Evolutionary conservation across 208 protist genomes (phyloP), one percentile per base, ranked within the genome.

Genomic region (Leishmania amazonensis): DNA sequence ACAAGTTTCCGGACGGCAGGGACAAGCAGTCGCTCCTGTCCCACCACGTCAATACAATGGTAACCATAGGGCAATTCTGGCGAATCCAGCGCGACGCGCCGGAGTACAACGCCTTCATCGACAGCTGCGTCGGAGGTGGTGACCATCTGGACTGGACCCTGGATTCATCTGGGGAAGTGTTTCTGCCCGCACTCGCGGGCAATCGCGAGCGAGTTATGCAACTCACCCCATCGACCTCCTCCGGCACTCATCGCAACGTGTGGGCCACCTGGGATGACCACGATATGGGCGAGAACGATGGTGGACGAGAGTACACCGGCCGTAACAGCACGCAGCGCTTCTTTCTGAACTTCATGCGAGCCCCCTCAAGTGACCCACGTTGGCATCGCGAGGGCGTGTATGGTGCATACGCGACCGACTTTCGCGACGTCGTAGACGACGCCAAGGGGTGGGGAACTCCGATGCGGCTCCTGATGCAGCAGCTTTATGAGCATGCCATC

Each of bases 261-360:
- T 97, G 68, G 65, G 95, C 93, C 58, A 91, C 90, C 19, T 98
- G 95, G 95, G 95, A 98, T 71, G 95, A 98, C 79, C 95, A 98
- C 85, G 95, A 98, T 77, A 94, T 96, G 87, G 93, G 92, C 40
- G 88, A 92, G 80, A 98, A 98, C 83, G 92, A 98, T 76, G 95
- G 88, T 9, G 95, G 94, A 31, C 83, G 74, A 21, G 93, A 97
- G 62, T 95, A 93, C 76, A 64, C 75, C 17, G 15, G 93, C 57
- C 88, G 88, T 31, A 88, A 92, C 76, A 80, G 62, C n/a, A 89
- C 88, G 75, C 88, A 97, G 85, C 75, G 86, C 5, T 86, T 94
- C 49, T 91, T 94, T 64, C 88, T 98, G 17, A 88, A 97, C 78
- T 98, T 98, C 79, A 80, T 98, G 21, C 86, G 82, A 42, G 89